Conservation (phyloP, 768 basidiomycete genomes). For the Fistulinella prunicolor region DNA sequence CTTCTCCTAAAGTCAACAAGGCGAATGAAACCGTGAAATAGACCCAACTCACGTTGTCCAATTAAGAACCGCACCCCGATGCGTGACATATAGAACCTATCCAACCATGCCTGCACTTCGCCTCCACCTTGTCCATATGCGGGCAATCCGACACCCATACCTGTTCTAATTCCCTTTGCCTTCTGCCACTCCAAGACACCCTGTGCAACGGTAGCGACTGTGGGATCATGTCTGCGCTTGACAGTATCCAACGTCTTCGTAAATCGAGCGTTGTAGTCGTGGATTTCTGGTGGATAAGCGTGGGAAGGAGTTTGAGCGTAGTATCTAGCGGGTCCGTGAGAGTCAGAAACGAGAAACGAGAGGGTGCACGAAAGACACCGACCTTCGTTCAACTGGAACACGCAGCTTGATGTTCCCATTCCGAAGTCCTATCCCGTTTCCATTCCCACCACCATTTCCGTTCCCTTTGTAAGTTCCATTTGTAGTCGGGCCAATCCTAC, state of each 20-base stretch:
- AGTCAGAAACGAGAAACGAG: not conserved
- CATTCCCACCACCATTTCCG: conserved; percentile 12
- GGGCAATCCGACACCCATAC: conserved; percentile 27
- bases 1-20: conserved; percentile 43
- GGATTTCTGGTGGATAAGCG: conserved; percentile 88
- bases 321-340: conserved; percentile 52
- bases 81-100: conserved; percentile 94
- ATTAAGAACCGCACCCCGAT: conserved; percentile 97
- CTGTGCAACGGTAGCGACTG: conserved; percentile 95
- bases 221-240: conserved; percentile 95
- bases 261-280: conserved; percentile 90
- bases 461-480: too few relatives aligned
- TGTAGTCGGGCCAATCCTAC: not conserved
- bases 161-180: conserved; percentile 30
- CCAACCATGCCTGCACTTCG: conserved; percentile 93
- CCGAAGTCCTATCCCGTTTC: conserved; percentile 34
- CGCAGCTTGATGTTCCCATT: conserved; percentile 63
- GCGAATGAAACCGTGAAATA: not conserved
- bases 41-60: conserved; percentile 75
- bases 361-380: conserved; percentile 13
- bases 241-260: conserved; percentile 84
- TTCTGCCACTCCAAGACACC: conserved; percentile 97
- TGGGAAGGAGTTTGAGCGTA: conserved; percentile 75
- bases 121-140: conserved; percentile 63
- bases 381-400: conserved; percentile 85